These are phyloP conservation scores for Erysimum cheiri DNA, from an alignment of 441 rosid species.

Conservation along the genomic window DNA sequence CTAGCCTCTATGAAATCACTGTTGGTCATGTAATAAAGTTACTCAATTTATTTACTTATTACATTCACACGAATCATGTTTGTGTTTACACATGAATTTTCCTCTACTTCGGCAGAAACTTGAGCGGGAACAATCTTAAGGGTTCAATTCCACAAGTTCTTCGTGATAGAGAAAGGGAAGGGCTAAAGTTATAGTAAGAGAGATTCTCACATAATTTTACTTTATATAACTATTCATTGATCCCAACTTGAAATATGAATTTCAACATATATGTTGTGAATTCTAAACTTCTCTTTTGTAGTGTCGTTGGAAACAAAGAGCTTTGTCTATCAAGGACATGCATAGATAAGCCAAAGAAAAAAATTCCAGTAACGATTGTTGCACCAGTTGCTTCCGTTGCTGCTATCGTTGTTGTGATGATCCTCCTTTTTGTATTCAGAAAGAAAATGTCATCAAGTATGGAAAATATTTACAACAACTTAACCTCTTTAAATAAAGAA, in stretches of 20 bases:
- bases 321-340: constrained; percentile 36
- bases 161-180: constrained; percentile 29
- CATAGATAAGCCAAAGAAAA: constrained; percentile 30
- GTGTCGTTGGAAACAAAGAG: constrained; percentile 36
- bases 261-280: background rate
- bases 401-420: constrained; percentile 15
- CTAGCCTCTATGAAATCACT: constrained; percentile 38
- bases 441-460: constrained; percentile 32
- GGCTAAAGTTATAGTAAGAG: constrained; percentile 35
- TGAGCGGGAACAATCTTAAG: constrained; percentile 27
- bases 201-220: background rate
- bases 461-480: constrained; percentile 10
- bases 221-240: background rate
- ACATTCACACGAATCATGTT: background rate
- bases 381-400: constrained; percentile 35
- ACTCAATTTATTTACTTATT: background rate
- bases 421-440: constrained; percentile 22
- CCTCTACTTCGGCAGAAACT: constrained; percentile 27
- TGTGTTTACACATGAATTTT: background rate
- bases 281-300: constrained; percentile 16
- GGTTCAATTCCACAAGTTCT: constrained; percentile 35
- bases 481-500: background rate
- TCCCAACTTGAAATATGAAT: constrained; percentile 1
- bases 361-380: constrained; percentile 12
- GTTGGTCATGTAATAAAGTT: constrained; percentile 36